Percentiles rank a stretch among this genome's conserved stretches.
Evolutionary conservation across 2,329 filamentous ascomycete genomes (phyloP).

Genomic region (Septoria petroselini): DNA sequence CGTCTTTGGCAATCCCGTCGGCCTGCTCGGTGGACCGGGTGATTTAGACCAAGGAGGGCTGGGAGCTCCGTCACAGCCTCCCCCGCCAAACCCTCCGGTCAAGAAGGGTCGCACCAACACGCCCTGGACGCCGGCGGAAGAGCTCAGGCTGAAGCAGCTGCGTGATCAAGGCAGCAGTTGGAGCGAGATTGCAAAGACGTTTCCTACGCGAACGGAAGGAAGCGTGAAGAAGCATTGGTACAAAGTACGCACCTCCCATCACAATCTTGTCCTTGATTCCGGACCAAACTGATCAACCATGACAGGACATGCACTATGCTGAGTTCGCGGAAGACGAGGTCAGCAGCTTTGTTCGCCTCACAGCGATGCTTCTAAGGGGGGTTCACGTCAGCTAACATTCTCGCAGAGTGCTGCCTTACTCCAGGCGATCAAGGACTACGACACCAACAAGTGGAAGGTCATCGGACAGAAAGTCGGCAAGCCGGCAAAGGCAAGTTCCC

Average conservation of each 20-base stretch:
- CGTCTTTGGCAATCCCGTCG: constrained; percentile 31
- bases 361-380: constrained; percentile 25
- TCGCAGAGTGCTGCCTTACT: constrained; percentile 71
- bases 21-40: constrained; percentile 27
- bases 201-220: constrained; percentile 88
- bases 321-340: constrained; percentile 98
- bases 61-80: constrained; percentile 35
- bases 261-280: not conserved
- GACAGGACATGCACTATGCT: constrained; percentile 96
- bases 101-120: constrained; percentile 99
- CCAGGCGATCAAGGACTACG: constrained; percentile 96
- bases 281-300: constrained; percentile 8
- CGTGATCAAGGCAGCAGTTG: constrained; percentile 88
- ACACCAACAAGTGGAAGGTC: constrained; percentile 97
- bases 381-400: constrained; percentile 25
- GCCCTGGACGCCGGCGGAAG: constrained; percentile 93
- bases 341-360: constrained; percentile 47
- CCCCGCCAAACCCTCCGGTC: constrained; percentile 50
- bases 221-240: constrained; percentile 99
- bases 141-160: constrained; percentile 89
- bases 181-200: constrained; percentile 98
- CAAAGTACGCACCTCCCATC: constrained; percentile 60
- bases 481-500: constrained; percentile 74
- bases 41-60: constrained; percentile 21
- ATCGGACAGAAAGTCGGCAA: constrained; percentile 97